Conservation (phyloP, 495 filamentous ascomycete species). For the Podospora anserina region DNA sequence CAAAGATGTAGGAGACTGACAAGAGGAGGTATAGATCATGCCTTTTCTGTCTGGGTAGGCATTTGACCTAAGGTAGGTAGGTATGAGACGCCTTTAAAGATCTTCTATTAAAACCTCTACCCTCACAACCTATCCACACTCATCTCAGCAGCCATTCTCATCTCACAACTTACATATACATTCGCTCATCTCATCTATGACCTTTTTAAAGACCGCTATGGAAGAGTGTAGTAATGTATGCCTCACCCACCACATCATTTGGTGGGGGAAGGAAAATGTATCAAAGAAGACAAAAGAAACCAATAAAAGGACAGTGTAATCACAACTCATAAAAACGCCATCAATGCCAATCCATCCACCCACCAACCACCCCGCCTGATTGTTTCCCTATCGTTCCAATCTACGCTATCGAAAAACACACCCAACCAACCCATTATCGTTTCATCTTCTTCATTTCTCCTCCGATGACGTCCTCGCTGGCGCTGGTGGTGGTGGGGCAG, state of each 20-base stretch:
- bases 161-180: not conserved
- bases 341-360: slow-evolving; percentile 18
- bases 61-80: too few relatives aligned
- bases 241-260: not conserved
- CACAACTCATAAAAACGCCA: slow-evolving; percentile 19
- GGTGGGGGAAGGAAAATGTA: not conserved
- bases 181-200: not conserved
- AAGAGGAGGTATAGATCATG: too few relatives aligned
- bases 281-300: slow-evolving; percentile 3
- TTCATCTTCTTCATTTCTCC: not conserved
- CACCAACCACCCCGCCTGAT: slow-evolving; percentile 1
- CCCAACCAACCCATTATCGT: not conserved
- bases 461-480: slow-evolving; percentile 13
- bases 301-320: slow-evolving; percentile 8
- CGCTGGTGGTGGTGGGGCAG: slow-evolving; percentile 25
- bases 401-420: slow-evolving; percentile 11
- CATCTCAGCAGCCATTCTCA: too few relatives aligned
- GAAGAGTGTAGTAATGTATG: slow-evolving; percentile 10
- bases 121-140: too few relatives aligned
- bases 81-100: too few relatives aligned
- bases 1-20: too few relatives aligned
- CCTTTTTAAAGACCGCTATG: slow-evolving; percentile 10
- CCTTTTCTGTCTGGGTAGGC: too few relatives aligned
- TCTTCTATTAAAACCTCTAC: too few relatives aligned
- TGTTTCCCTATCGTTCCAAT: slow-evolving; percentile 19